Conservation (phyloP, 345 rosid species). For the Nephelium lappaceum region DNA sequence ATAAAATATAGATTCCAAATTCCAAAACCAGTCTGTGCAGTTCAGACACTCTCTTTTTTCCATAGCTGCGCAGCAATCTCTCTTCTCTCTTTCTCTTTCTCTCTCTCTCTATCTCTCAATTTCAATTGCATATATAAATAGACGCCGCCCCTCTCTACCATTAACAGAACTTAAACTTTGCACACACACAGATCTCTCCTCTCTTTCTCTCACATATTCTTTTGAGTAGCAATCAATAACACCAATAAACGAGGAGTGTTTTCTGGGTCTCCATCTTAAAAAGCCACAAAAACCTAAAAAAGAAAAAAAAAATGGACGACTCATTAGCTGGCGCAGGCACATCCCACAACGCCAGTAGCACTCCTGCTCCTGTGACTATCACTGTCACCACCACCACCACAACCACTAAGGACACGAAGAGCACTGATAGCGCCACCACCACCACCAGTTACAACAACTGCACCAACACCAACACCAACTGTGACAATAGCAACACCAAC, state of each 20-base stretch:
- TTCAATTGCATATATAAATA: neutral
- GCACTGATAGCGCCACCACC: constrained; percentile 9
- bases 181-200: neutral
- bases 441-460: constrained; percentile 18
- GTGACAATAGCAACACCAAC: neutral
- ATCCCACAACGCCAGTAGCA: constrained; percentile 6
- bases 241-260: constrained; percentile 27
- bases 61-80: constrained; percentile 7
- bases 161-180: constrained; percentile 13
- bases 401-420: constrained; percentile 13
- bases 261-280: constrained; percentile 6
- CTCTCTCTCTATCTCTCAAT: neutral
- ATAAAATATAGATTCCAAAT: constrained; percentile 16
- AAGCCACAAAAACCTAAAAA: neutral
- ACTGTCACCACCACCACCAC: constrained; percentile 5
- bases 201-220: neutral
- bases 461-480: neutral
- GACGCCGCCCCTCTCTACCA: constrained; percentile 21
- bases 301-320: constrained; percentile 7
- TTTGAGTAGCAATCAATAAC: constrained; percentile 3
- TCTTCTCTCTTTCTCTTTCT: neutral
- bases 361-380: neutral
- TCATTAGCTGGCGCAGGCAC: neutral
- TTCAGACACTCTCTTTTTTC: constrained; percentile 4
- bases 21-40: constrained; percentile 15